Conservation (phyloP, 2,329 filamentous ascomycete species). For the Ustulina deusta region DNA sequence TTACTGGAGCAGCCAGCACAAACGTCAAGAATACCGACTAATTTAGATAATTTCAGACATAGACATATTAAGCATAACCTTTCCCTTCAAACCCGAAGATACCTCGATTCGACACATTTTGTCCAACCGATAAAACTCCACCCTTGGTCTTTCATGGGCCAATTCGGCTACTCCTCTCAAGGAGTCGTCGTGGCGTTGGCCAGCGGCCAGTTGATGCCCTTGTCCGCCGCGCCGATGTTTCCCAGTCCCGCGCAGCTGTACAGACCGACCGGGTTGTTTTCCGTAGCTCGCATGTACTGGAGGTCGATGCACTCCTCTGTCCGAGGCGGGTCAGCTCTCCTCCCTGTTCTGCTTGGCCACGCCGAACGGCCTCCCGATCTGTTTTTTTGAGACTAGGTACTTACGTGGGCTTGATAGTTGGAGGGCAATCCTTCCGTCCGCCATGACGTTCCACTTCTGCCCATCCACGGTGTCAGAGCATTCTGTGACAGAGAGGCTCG, state of each 20-base stretch:
- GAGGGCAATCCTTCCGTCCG: constrained; percentile 56
- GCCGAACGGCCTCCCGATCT: neutral
- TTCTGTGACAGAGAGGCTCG: constrained; percentile 51
- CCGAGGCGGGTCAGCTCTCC: constrained; percentile 21
- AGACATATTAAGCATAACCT: neutral
- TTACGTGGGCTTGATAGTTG: constrained; percentile 53
- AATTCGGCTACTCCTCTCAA: constrained; percentile 6
- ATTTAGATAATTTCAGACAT: constrained; percentile 1
- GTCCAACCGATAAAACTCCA: neutral
- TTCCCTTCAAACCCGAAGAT: neutral
- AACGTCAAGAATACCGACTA: neutral
- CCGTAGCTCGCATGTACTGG: constrained; percentile 56
- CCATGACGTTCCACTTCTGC: constrained; percentile 55
- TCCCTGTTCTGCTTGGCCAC: neutral
- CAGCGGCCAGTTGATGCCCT: constrained; percentile 58
- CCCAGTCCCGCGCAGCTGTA: constrained; percentile 56
- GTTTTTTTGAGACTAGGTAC: constrained; percentile 26
- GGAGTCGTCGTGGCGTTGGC: constrained; percentile 44
- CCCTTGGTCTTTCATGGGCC: neutral
- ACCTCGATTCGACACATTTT: neutral
- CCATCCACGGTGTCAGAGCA: constrained; percentile 51
- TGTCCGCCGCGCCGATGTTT: constrained; percentile 55
- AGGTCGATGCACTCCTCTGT: constrained; percentile 57
- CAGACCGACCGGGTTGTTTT: constrained; percentile 57
- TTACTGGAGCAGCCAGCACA: neutral